Base-by-base conservation (phyloP, 441 rosid species). In the Pelargonium cotyledonis region DNA sequence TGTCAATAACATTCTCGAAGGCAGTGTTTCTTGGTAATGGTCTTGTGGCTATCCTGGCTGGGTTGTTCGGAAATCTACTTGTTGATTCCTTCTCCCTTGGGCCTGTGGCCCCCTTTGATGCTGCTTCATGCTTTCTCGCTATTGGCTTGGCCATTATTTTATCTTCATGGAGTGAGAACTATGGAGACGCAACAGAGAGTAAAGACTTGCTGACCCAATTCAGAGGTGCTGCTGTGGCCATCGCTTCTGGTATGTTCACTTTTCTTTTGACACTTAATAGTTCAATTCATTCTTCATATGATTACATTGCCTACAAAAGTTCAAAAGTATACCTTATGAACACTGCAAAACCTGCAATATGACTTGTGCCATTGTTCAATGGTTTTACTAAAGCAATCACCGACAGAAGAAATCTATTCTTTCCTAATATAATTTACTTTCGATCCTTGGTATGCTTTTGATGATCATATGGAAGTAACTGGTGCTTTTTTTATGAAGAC, bases 21-120 rank as follows among this genome's bases (percentile, higher is more conserved):
- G 99, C 99, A 46, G 86, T 91, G 65, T 95, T 95, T 80, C 89
- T 95, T 65, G 99, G 99, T 60, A 95, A 95, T 81, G 99, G 99
- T 65, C 84, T 95, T 75, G 94, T 95, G 63, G 99, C 99, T 70
- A 95, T 95, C 79, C 8, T 95, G 21, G 65, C 99, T 75, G 99
- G 99, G n/a, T 80, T 95, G 81, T 90, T 91, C 63, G 99, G 99
- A 19, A 95, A 95, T 80, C 58, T 82, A 68, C 90, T 95, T 38
- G 99, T 95, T 4, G 97, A 87, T 70, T 72, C 90, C 18, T 65
- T 95, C 41, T 71, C 89, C 47, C 88, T 95, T 8, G 97, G 99
- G 26, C 97, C 97, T 47, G 99, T 91, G 69, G 95, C 99, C 68
- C 97, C 99, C 43, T 95, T 92, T 75, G 97, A 95, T 80, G 99